These are phyloP conservation scores for Melastoma candidum DNA, from an alignment of 441 rosid species.

Conservation along the genomic window DNA sequence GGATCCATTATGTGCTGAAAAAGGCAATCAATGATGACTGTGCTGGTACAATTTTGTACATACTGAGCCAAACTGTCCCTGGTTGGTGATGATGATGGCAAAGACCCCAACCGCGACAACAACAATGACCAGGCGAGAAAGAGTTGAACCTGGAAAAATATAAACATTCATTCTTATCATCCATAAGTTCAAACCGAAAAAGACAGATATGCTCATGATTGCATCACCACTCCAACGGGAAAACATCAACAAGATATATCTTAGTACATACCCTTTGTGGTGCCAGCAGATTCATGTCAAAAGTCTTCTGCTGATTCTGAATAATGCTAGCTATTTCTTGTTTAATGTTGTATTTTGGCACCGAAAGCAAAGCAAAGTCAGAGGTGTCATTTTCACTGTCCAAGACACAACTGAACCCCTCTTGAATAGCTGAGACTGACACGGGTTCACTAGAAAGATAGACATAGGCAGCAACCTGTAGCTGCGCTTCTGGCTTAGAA, in stretches of 20 bases:
- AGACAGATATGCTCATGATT: too few species aligned
- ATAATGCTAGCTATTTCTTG: constrained; percentile 64
- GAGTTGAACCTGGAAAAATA: constrained; percentile 53
- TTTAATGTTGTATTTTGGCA: constrained; percentile 45
- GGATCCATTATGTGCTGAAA: constrained; percentile 79
- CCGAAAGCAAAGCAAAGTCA: constrained; percentile 33
- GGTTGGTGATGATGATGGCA: constrained; percentile 52
- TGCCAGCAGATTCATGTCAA: constrained; percentile 61
- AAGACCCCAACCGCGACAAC: constrained; percentile 58
- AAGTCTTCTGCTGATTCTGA: constrained; percentile 58
- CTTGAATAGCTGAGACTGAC: constrained; percentile 59
- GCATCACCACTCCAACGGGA: constrained; percentile 1
- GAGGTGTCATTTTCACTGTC: constrained; percentile 37
- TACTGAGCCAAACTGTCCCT: constrained; percentile 78
- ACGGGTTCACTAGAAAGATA: constrained; percentile 78
- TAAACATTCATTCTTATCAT: constrained; percentile 9
- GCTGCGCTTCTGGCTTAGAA: constrained; percentile 46
- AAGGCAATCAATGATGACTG: constrained; percentile 71
- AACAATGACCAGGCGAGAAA: constrained; percentile 87
- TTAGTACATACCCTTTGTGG: constrained; percentile 54
- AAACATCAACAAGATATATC: background rate
- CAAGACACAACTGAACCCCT: constrained; percentile 25
- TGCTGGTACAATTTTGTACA: constrained; percentile 56
- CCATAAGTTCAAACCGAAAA: background rate
- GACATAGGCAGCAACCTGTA: constrained; percentile 81